phyloP scores from a whole-genome alignment of 352 stramenopile genomes.

The Thraustochytrium sp. region DNA sequence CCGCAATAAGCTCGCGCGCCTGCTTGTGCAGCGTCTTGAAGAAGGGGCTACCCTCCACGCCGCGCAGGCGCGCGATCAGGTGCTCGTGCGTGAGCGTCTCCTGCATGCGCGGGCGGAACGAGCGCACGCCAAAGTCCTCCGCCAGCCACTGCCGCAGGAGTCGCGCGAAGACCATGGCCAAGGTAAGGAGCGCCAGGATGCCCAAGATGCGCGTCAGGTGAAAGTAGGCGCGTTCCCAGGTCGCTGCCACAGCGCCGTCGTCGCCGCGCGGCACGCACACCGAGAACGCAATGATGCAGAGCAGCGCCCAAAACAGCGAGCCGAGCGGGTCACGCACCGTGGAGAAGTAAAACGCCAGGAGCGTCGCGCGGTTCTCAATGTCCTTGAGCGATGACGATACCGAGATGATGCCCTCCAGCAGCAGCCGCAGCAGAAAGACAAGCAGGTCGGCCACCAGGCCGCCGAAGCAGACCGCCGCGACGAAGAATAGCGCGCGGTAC shows the following conservation, averaged over 20 bases:
- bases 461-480: not conserved
- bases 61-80: not conserved
- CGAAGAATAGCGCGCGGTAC: not conserved
- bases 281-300: not conserved
- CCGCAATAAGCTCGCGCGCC: not conserved
- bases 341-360: not conserved
- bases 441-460: not conserved
- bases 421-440: not conserved
- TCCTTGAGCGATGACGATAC: not conserved
- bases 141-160: not conserved
- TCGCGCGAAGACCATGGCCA: not conserved
- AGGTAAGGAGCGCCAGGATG: not conserved
- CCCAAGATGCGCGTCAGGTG: constrained; percentile 1
- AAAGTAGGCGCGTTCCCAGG: not conserved
- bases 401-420: not conserved
- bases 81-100: not conserved
- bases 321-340: not conserved
- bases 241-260: not conserved
- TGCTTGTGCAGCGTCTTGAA: not conserved
- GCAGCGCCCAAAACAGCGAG: not conserved
- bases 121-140: constrained; percentile 18
- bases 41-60: not conserved
- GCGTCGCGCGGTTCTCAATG: not conserved
- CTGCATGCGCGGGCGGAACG: not conserved
- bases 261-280: not conserved